Evolutionary conservation across 495 filamentous ascomycete species (phyloP).

Genomic region (Penicillium arizonense): DNA sequence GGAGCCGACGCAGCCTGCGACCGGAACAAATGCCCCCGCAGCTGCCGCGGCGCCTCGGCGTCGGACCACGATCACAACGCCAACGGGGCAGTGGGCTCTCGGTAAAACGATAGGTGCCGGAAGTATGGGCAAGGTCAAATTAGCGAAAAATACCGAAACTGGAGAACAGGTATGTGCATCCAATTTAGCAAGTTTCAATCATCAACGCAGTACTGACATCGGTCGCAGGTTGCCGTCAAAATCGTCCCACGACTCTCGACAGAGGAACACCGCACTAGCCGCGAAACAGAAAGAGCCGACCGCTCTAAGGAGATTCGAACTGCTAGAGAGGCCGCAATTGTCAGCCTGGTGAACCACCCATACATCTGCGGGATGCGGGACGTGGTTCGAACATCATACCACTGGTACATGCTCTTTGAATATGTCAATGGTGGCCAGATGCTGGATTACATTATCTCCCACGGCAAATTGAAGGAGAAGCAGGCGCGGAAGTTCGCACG

Average conservation of each 20-base stretch:
- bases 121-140: constrained; percentile 95
- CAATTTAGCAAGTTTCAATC: neutral
- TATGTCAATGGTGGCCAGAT: constrained; percentile 99
- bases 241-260: constrained; percentile 91
- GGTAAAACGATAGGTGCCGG: constrained; percentile 97
- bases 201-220: constrained; percentile 4
- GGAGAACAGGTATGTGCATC: constrained; percentile 67
- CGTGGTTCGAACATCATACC: constrained; percentile 90
- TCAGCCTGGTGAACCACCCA: constrained; percentile 90
- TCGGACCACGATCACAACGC: constrained; percentile 79
- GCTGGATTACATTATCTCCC: constrained; percentile 99
- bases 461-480: constrained; percentile 97
- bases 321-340: constrained; percentile 93
- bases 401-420: constrained; percentile 99
- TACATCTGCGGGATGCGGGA: constrained; percentile 98
- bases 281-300: constrained; percentile 83
- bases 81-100: constrained; percentile 84
- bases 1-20: constrained; percentile 42
- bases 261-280: constrained; percentile 77
- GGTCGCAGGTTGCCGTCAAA: constrained; percentile 83
- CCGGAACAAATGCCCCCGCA: constrained; percentile 28
- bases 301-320: constrained; percentile 97
- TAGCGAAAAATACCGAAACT: constrained; percentile 77
- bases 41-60: constrained; percentile 57
- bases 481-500: constrained; percentile 96